Conservation (phyloP, 495 filamentous ascomycete genomes). For the Elaphomyces granulatus region DNA sequence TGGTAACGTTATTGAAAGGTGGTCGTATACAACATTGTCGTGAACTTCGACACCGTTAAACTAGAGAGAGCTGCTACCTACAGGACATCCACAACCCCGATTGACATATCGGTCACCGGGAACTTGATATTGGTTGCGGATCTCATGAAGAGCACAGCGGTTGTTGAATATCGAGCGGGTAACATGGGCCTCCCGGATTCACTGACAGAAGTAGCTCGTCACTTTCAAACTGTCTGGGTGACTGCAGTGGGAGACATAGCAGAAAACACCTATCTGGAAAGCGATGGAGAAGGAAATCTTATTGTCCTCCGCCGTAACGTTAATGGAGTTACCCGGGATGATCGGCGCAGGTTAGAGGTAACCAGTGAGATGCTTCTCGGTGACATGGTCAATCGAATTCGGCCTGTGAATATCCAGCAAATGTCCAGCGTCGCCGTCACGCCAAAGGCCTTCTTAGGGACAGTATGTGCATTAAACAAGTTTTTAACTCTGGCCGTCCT, state of each 20-base stretch:
- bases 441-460: slow-evolving; percentile 78
- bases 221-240: slow-evolving; percentile 66
- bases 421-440: slow-evolving; percentile 48
- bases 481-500: too few relatives aligned
- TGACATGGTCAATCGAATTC: slow-evolving; percentile 83
- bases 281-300: slow-evolving; percentile 79
- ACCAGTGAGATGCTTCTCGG: slow-evolving; percentile 73
- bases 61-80: slow-evolving; percentile 59
- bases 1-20: slow-evolving; percentile 26
- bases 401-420: slow-evolving; percentile 42
- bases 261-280: slow-evolving; percentile 58
- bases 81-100: slow-evolving; percentile 69
- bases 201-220: slow-evolving; percentile 61
- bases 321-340: slow-evolving; percentile 57
- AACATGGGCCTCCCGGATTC: slow-evolving; percentile 27
- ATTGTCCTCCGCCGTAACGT: slow-evolving; percentile 58
- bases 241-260: slow-evolving; percentile 65
- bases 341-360: slow-evolving; percentile 52
- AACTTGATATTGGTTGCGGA: slow-evolving; percentile 73
- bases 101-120: slow-evolving; percentile 59
- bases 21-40: slow-evolving; percentile 42
- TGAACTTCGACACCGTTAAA: slow-evolving; percentile 29
- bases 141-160: slow-evolving; percentile 80
- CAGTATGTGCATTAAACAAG: slow-evolving; percentile 62
- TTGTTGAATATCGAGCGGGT: slow-evolving; percentile 50